Conservation (phyloP, 2,329 filamentous ascomycete species). For the Aspergillus cejpii region DNA sequence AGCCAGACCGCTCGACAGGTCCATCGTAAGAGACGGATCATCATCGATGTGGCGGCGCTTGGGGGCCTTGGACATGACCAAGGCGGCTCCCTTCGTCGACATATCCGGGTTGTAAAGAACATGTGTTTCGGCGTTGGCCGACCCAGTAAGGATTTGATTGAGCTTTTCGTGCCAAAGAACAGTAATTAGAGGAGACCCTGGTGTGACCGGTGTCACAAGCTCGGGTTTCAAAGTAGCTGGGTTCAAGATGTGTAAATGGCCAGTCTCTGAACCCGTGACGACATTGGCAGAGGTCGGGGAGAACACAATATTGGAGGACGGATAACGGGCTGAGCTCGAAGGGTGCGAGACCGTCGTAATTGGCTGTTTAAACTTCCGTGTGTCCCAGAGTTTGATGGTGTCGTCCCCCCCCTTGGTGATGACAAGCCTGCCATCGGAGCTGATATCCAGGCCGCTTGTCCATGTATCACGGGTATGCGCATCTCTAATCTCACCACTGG, state of each 20-base stretch:
- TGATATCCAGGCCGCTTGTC: constrained; percentile 89
- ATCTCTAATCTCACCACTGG: constrained; percentile 72
- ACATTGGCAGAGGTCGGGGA: constrained; percentile 77
- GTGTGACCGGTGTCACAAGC: constrained; percentile 80
- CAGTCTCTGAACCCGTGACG: constrained; percentile 78
- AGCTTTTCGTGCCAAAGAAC: constrained; percentile 90
- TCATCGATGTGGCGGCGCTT: constrained; percentile 96
- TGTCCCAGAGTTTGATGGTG: constrained; percentile 94
- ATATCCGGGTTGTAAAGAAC: constrained; percentile 84
- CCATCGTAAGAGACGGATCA: constrained; percentile 77
- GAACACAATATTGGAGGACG: constrained; percentile 82
- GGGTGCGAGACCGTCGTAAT: constrained; percentile 70
- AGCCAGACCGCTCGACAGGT: constrained; percentile 71
- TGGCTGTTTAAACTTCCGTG: constrained; percentile 85
- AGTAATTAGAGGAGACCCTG: constrained; percentile 71
- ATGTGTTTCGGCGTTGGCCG: constrained; percentile 81
- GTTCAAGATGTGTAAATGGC: constrained; percentile 87
- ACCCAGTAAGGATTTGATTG: constrained; percentile 93
- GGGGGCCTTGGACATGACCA: constrained; percentile 85
- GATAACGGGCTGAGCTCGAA: constrained; percentile 76
- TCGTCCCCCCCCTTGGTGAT: constrained; percentile 88
- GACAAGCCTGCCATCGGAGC: constrained; percentile 79
- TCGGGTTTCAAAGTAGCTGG: constrained; percentile 82
- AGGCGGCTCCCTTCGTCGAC: constrained; percentile 72
- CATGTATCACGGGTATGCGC: constrained; percentile 79